phyloP scores from a whole-genome alignment of 2,329 filamentous ascomycete genomes.

The Macrophomina phaseolina region DNA sequence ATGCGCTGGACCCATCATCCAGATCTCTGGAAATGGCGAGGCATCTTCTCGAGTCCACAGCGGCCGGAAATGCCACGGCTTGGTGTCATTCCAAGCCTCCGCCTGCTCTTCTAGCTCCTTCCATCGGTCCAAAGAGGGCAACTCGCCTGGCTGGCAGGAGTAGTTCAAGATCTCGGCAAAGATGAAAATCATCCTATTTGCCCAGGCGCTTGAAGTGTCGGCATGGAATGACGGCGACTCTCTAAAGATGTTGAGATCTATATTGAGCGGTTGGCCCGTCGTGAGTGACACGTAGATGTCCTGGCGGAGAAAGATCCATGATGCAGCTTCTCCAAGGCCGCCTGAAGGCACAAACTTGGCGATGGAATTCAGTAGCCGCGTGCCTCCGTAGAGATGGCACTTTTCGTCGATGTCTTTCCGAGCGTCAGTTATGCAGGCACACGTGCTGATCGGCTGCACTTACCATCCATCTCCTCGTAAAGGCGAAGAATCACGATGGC shows the following conservation, averaged over 20 bases:
- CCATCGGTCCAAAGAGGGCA: constrained; percentile 38
- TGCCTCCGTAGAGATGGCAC: constrained; percentile 48
- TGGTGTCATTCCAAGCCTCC: constrained; percentile 40
- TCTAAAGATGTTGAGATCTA: constrained; percentile 40
- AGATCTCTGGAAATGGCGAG: constrained; percentile 22
- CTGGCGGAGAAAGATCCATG: constrained; percentile 50
- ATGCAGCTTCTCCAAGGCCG: constrained; percentile 48
- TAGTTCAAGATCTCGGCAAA: constrained; percentile 39
- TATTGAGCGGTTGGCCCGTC: constrained; percentile 40
- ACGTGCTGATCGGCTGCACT: neutral
- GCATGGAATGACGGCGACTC: constrained; percentile 39
- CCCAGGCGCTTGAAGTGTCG: constrained; percentile 39
- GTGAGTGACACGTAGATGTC: constrained; percentile 49
- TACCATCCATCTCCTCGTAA: constrained; percentile 53
- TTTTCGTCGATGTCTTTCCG: constrained; percentile 41
- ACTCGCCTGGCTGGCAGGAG: constrained; percentile 34
- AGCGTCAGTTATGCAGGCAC: neutral
- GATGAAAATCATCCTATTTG: constrained; percentile 41
- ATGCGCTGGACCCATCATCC: constrained; percentile 24
- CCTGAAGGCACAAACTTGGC: constrained; percentile 46
- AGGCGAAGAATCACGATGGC: constrained; percentile 57
- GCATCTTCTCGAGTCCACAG: constrained; percentile 28
- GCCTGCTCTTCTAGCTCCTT: constrained; percentile 37
- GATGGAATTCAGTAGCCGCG: constrained; percentile 47
- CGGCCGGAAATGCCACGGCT: constrained; percentile 39